Base-by-base conservation (phyloP, 139 green algal genomes). In the Ostreobium quekettii region DNA sequence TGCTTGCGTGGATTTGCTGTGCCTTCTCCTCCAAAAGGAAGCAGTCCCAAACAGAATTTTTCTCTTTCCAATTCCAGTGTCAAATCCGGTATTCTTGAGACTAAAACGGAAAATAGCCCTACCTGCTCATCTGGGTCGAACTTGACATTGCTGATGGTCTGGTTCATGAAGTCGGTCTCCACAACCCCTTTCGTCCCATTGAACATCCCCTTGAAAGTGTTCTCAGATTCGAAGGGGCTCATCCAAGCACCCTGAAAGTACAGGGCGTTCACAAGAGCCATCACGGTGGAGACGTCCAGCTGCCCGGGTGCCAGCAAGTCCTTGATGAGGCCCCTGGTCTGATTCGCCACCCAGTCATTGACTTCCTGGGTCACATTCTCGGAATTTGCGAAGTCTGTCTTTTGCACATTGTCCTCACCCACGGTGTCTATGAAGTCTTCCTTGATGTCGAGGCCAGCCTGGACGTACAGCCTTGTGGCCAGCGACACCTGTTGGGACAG, bases 201-300 rank as follows among this genome's bases (percentile, higher is more conserved):
- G n/a, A 62, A 62, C 22, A 31, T 62, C 24, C 53, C 53, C 8
- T 11, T 30, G 11, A 30, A 22, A 22, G 53, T 62, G 53, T 62
- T 30, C 53, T 62, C 8, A 36, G 8, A 15, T 22, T 28, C 22
- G 19, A 62, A 62, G 22, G 22, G 53, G 22, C 22, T 62, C 19
- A 36, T 8, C 53, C 53, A 62, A 8, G 22, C n/a, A 30, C n/a
- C 53, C 53, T 62, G 22, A 26, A 62, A 62, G 19, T 31, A 62
- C 22, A 62, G 11, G 53, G 53, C 53, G 19, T 62, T 62, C 22
- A 62, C 53, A 31, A 30, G 8, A 15, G n/a, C 53, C 11, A 62
- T 36, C 22, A 30, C 53, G 22, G 53, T 62, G 53, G 22, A 36
- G n/a, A 26, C 8, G 31, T 62, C 53, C 19, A 62, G 8, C 7